A percentile compares a stretch with the other conserved stretches of the same genome.
Evolutionary conservation across 73 alveolate species (phyloP).

Genomic region (Stentor coeruleus): DNA sequence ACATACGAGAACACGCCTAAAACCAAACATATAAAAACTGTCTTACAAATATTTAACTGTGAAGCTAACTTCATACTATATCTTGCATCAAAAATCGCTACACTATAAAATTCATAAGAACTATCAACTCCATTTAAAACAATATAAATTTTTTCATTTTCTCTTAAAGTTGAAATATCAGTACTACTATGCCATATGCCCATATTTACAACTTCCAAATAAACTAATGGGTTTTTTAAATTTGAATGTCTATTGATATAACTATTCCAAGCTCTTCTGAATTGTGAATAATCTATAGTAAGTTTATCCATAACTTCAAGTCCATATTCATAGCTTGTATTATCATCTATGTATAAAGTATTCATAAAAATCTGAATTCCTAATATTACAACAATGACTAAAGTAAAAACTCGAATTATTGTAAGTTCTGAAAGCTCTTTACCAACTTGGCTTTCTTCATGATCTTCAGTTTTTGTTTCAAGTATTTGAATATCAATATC

Average conservation of each 20-base stretch:
- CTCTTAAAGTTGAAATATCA: not conserved
- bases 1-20: slow-evolving; percentile 61
- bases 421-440: slow-evolving; percentile 79
- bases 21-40: slow-evolving; percentile 66
- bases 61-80: slow-evolving; percentile 38
- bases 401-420: slow-evolving; percentile 75
- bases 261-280: slow-evolving; percentile 28
- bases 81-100: slow-evolving; percentile 49
- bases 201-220: slow-evolving; percentile 14
- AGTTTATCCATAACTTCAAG: too few relatives aligned
- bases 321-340: too few relatives aligned
- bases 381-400: slow-evolving; percentile 76
- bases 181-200: not conserved
- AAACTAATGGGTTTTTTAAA: slow-evolving; percentile 37
- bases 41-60: slow-evolving; percentile 55
- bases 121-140: slow-evolving; percentile 23
- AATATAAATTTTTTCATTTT: not conserved
- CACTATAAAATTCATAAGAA: slow-evolving; percentile 27
- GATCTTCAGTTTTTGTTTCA: too few relatives aligned
- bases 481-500: too few relatives aligned
- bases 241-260: slow-evolving; percentile 17
- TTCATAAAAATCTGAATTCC: slow-evolving; percentile 64
- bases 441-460: slow-evolving; percentile 86
- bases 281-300: too few relatives aligned
- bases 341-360: too few relatives aligned